Evolutionary conservation across 129 eudicot genomes (phyloP), one percentile per base, ranked within the genome.

Genomic region (Smallanthus sonchifolius): DNA sequence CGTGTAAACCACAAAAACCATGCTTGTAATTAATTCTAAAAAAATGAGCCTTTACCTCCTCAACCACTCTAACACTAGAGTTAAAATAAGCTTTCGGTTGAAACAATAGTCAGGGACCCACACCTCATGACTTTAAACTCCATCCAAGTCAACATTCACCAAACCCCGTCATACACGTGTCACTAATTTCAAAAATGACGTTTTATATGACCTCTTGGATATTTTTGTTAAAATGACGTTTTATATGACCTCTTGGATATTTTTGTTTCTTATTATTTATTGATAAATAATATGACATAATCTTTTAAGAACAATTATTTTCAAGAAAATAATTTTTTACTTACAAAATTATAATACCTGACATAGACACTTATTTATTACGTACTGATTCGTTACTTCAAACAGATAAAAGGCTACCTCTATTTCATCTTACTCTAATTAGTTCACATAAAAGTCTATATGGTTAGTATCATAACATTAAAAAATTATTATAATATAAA

Each of bases 71-170:
- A n/a, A 76, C 80, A 66, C 32, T 30, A 52, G 39, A 9, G 10
- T 52, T 14, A 15, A 30, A 36, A 77, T 15, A 15, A 49, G 55
- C 82, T 78, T 78, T 72, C 82, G 82, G 82, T 78, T 78, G 60
- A 78, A 78, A 63, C 77, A 72, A 48, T 51, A 7, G 40, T 77
- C 14, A 16, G 10, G 62, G 35, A 17, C 35, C 62, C 61, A 65
- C 39, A 35, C 40, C 19, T 42, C 64, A 11, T 63, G 52, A 75
- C 72, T 48, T 49, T 57, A 9, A 30, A 9, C 49, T 45, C 24
- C 16, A 11, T 42, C n/a, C 56, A 69, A 78, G 77, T 78, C 77
- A 70, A 78, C 28, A 4, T 70, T 70, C 56, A 78, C 77, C 82
- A 70, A 70, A 69, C 65, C 35, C 64, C 39, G 14, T 9, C 37